A percentile compares a stretch with the other conserved stretches of the same genome.
These are phyloP conservation scores for Tremella yokohamensis DNA, from an alignment of 768 basidiomycete genomes.

Conservation along the genomic window DNA sequence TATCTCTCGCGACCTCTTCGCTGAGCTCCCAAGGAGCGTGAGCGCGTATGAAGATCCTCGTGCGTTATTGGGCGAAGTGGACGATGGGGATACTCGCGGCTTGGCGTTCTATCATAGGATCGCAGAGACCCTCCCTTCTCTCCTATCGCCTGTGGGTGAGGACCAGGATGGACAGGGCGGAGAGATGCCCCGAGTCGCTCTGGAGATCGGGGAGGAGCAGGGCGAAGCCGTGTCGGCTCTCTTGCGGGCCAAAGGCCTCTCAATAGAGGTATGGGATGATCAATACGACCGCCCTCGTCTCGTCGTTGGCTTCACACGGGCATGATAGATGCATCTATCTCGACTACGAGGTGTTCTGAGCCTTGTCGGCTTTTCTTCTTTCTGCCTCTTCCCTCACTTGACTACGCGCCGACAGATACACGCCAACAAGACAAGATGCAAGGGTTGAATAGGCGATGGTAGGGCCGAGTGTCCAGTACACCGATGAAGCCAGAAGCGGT, in stretches of 20 bases:
- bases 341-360: no score
- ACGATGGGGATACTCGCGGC: slow-evolving; percentile 51
- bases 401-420: slow-evolving; percentile 16
- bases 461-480: slow-evolving; percentile 50
- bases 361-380: slow-evolving; percentile 4
- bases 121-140: slow-evolving; percentile 60
- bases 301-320: no score
- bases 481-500: slow-evolving; percentile 69
- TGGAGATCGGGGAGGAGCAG: slow-evolving; percentile 77
- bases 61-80: slow-evolving; percentile 76
- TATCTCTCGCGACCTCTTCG: slow-evolving; percentile 67
- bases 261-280: slow-evolving; percentile 71
- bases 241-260: slow-evolving; percentile 54
- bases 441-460: slow-evolving; percentile 41
- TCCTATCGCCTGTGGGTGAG: slow-evolving; percentile 46
- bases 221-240: slow-evolving; percentile 63
- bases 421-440: slow-evolving; percentile 24
- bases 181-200: slow-evolving; percentile 55
- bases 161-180: slow-evolving; percentile 5
- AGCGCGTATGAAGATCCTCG: slow-evolving; percentile 71
- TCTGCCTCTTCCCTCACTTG: slow-evolving; percentile 19
- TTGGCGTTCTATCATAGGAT: slow-evolving; percentile 73
- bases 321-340: no score
- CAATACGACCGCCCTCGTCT: slow-evolving; percentile 61
- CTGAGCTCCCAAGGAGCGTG: slow-evolving; percentile 65